Percentiles rank a stretch among this genome's conserved stretches.
Conservation (phyloP, 768 basidiomycete species). For the Strobilomyces echinocephalus region DNA sequence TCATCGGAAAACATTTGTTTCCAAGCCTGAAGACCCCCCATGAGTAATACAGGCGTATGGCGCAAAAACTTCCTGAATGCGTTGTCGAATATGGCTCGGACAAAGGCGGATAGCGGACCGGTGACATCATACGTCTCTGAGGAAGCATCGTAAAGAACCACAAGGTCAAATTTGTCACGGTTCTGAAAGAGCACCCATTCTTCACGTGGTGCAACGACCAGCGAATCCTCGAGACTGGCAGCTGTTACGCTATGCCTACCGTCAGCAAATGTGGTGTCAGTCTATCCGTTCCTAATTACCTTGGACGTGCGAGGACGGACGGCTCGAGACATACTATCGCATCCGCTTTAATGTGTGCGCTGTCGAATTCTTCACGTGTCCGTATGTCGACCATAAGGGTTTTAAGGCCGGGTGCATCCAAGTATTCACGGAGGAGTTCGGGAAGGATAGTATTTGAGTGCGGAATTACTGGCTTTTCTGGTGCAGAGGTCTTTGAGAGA, state of each 20-base stretch:
- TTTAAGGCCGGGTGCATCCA: constrained; percentile 44
- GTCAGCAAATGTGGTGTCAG: constrained; percentile 8
- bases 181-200: constrained; percentile 77
- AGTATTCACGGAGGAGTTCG: constrained; percentile 53
- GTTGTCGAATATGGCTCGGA: constrained; percentile 65
- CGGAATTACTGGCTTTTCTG: constrained; percentile 47
- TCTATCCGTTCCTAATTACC: constrained; percentile 40
- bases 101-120: constrained; percentile 55
- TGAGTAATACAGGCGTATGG: constrained; percentile 74
- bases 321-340: constrained; percentile 85
- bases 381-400: constrained; percentile 82
- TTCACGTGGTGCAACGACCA: constrained; percentile 61
- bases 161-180: constrained; percentile 83
- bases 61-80: constrained; percentile 70
- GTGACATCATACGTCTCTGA: constrained; percentile 50
- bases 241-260: constrained; percentile 52
- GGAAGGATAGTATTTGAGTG: constrained; percentile 57
- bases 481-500: constrained; percentile 27
- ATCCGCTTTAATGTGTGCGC: constrained; percentile 62
- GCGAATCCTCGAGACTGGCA: constrained; percentile 64
- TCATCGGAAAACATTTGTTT: constrained; percentile 49
- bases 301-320: constrained; percentile 59
- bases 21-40: constrained; percentile 86
- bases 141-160: constrained; percentile 76
- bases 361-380: constrained; percentile 70